phyloP scores from a whole-genome alignment of 1,284 basidiomycete genomes.

The Vanrija sp. region DNA sequence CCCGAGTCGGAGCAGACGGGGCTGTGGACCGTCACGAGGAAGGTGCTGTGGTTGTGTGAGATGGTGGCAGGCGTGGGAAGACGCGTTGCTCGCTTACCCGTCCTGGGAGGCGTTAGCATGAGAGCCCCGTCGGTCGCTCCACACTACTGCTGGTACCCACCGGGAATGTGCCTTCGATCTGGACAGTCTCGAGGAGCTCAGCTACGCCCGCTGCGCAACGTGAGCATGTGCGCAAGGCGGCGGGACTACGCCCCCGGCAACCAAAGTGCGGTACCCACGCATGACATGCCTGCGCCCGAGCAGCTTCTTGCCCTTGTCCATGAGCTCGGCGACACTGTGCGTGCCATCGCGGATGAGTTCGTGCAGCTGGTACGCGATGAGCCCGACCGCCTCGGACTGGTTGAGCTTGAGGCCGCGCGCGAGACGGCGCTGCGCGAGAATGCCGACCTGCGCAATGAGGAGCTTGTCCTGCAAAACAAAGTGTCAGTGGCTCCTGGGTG shows the following conservation, averaged over 20 bases:
- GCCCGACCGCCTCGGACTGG: slow-evolving; percentile 77
- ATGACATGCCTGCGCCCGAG: slow-evolving; percentile 89
- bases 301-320: slow-evolving; percentile 85
- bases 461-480: slow-evolving; percentile 48
- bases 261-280: slow-evolving; percentile 27
- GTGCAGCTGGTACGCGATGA: slow-evolving; percentile 87
- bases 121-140: no score
- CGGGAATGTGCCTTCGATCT: slow-evolving; percentile 88
- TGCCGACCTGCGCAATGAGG: slow-evolving; percentile 61
- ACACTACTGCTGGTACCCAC: slow-evolving; percentile 54
- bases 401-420: slow-evolving; percentile 86
- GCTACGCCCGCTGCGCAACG: slow-evolving; percentile 33
- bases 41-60: slow-evolving; percentile 59
- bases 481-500: neutral
- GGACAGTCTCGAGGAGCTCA: slow-evolving; percentile 66
- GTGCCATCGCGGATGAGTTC: slow-evolving; percentile 92
- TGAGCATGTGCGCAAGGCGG: neutral
- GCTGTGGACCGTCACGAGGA: slow-evolving; percentile 90
- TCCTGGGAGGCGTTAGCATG: slow-evolving; percentile 20
- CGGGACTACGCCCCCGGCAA: neutral
- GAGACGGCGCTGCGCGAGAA: slow-evolving; percentile 87
- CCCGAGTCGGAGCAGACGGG: slow-evolving; percentile 83
- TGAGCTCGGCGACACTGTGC: slow-evolving; percentile 82
- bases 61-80: neutral
- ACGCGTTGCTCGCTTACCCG: slow-evolving; percentile 15